phyloP scores from a whole-genome alignment of 164 flowering plant genomes.

The Brasenia schreberi region DNA sequence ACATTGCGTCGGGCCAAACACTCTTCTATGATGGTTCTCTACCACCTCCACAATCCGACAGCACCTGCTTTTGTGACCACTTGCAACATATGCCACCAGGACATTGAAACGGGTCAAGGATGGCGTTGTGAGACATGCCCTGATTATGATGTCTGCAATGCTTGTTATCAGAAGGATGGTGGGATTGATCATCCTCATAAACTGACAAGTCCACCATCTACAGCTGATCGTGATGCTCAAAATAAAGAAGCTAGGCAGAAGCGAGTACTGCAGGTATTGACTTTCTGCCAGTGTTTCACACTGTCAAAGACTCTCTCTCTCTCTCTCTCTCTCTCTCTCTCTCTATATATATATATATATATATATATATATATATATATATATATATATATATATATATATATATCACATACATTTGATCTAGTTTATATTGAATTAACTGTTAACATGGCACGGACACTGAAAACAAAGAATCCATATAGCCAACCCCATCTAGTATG shows the following conservation, averaged over 20 bases:
- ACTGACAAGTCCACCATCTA: conserved; percentile 8
- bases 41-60: conserved; percentile 23
- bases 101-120: conserved; percentile 3
- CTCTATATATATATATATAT: too few species aligned
- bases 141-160: conserved; percentile 12
- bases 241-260: conserved; percentile 3
- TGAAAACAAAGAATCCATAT: too few species aligned
- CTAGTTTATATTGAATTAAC: too few species aligned
- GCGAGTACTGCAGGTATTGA: background rate
- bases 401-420: too few species aligned
- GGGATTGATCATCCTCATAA: conserved; percentile 12
- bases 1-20: conserved; percentile 49
- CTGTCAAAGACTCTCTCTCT: too few species aligned
- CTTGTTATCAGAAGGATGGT: conserved; percentile 14
- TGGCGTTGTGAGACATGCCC: conserved; percentile 16
- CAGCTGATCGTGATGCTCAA: conserved; percentile 1
- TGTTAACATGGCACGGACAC: too few species aligned
- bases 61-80: background rate
- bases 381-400: too few species aligned
- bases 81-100: conserved; percentile 19
- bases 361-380: too few species aligned
- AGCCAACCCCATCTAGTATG: too few species aligned
- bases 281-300: background rate
- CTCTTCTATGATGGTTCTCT: conserved; percentile 49
- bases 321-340: too few species aligned